Base-by-base conservation (phyloP, 768 basidiomycete genomes). In the Tulasnella sp. region DNA sequence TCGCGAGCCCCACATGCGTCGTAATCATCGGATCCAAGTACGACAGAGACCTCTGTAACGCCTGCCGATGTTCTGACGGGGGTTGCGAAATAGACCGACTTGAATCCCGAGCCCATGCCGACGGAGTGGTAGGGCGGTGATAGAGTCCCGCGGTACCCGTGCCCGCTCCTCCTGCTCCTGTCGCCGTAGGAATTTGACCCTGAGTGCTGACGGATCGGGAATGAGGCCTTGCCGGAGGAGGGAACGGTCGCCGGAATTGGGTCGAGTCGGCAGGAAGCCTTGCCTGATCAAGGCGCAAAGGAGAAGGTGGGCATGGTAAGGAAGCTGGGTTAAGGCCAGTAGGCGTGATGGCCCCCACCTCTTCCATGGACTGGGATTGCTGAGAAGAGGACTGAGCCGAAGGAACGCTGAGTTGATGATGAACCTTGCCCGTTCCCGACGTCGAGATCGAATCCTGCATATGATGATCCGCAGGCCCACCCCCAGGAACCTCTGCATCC, bases 71-170 rank as follows among this genome's bases (percentile, higher is more conserved):
- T 69, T 76, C 74, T n/a, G 74, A 76, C 38, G 74, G 74, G 15
- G 74, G 74, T 76, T 76, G 74, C 19, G 74, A 76, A n/a, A 76
- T 67, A 34, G 74, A 76, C 38, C 74, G 54, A 42, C 74, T 76
- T 38, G 74, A 25, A 74, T 74, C 72, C 29, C 72, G 72, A n/a
- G 39, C 71, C 68, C 68, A 69, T 37, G 40, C 72, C 72, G 52
- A 29, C 25, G 72, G 72, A 31, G 72, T 74, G 42, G 72, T 37
- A 49, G 72, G 36, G 34, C 42, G 49, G 42, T 45, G 25, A 38
- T 29, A 54, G 29, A 49, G 72, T 15, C 29, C 42, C 42, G 42
- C 42, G 19, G 15, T 19, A 5, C 14, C 15, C 42, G 42, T 58
- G 54, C 25, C 29, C 22, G 22, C 54, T 25, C 22, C 54, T 19